Conservation (phyloP, 495 filamentous ascomycete genomes). For the Trypethelium eluteriae region DNA sequence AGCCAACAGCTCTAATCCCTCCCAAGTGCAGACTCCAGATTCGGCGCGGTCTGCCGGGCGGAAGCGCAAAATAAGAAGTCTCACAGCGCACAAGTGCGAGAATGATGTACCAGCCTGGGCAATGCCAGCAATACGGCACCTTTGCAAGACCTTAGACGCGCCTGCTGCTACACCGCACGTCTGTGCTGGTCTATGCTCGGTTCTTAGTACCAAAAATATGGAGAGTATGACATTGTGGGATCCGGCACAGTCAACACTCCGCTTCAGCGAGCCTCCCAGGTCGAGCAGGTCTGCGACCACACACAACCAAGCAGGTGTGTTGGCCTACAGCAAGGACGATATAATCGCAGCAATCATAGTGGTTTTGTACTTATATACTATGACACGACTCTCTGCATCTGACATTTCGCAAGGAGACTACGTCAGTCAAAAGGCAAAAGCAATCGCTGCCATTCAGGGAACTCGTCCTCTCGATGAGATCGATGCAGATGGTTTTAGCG, state of each 20-base stretch:
- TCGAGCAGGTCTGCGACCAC: background rate
- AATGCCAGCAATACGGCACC: slow-evolving; percentile 54
- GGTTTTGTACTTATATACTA: slow-evolving; percentile 57
- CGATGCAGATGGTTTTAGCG: slow-evolving; percentile 18
- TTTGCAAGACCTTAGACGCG: slow-evolving; percentile 57
- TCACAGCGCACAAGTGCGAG: slow-evolving; percentile 10
- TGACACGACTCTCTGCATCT: slow-evolving; percentile 34
- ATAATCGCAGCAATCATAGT: slow-evolving; percentile 51
- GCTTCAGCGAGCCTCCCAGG: too few relatives aligned
- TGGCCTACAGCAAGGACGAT: slow-evolving; percentile 20
- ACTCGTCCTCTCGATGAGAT: background rate
- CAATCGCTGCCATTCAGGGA: slow-evolving; percentile 28
- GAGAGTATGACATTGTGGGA: background rate
- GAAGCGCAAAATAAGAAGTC: background rate
- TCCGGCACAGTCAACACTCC: too few relatives aligned
- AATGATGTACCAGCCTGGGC: slow-evolving; percentile 54
- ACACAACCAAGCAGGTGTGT: background rate
- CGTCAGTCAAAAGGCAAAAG: slow-evolving; percentile 37
- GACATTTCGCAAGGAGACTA: slow-evolving; percentile 37
- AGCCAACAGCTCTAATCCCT: background rate
- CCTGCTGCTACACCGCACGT: slow-evolving; percentile 56
- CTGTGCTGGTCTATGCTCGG: slow-evolving; percentile 53
- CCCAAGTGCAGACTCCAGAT: background rate
- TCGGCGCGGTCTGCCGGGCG: background rate
- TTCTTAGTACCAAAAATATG: slow-evolving; percentile 21